Evolutionary conservation across 495 filamentous ascomycete species (phyloP).

Genomic region (Immersiella caudata): DNA sequence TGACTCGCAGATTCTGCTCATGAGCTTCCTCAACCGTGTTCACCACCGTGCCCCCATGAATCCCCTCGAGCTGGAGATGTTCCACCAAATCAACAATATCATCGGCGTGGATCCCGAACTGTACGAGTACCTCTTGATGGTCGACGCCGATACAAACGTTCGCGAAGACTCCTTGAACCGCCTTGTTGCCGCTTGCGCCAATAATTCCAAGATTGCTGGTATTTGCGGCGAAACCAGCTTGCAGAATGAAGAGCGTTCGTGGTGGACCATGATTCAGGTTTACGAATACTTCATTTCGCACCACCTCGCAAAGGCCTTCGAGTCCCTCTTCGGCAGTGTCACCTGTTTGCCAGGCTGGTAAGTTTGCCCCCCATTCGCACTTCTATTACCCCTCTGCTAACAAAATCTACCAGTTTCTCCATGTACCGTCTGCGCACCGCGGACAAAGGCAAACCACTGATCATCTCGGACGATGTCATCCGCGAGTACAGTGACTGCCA

Average conservation of each 20-base stretch:
- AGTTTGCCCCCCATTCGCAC: constrained; percentile 39
- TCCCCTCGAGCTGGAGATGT: constrained; percentile 94
- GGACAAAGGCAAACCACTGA: constrained; percentile 87
- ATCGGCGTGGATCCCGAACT: constrained; percentile 97
- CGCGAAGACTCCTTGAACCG: constrained; percentile 89
- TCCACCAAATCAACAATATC: constrained; percentile 98
- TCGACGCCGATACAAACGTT: constrained; percentile 97
- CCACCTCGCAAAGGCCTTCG: constrained; percentile 90
- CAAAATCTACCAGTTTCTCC: constrained; percentile 70
- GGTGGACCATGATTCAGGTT: constrained; percentile 99
- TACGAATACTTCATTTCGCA: constrained; percentile 99
- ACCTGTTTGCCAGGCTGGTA: constrained; percentile 99
- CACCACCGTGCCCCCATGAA: constrained; percentile 93
- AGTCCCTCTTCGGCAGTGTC: constrained; percentile 92
- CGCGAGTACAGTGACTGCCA: constrained; percentile 83
- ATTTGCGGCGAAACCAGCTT: constrained; percentile 98
- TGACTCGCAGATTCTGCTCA: constrained; percentile 84
- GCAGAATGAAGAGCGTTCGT: constrained; percentile 89
- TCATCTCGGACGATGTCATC: constrained; percentile 86
- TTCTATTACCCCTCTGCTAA: constrained; percentile 34
- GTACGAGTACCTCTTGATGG: constrained; percentile 96
- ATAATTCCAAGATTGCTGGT: constrained; percentile 93
- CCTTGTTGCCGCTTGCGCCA: constrained; percentile 88
- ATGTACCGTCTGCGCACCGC: constrained; percentile 97
- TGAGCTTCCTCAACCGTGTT: constrained; percentile 95